Evolutionary conservation across 148 eudicot species (phyloP), one percentile per base, ranked within the genome.

Genomic region (Rhododendron ovatum): DNA sequence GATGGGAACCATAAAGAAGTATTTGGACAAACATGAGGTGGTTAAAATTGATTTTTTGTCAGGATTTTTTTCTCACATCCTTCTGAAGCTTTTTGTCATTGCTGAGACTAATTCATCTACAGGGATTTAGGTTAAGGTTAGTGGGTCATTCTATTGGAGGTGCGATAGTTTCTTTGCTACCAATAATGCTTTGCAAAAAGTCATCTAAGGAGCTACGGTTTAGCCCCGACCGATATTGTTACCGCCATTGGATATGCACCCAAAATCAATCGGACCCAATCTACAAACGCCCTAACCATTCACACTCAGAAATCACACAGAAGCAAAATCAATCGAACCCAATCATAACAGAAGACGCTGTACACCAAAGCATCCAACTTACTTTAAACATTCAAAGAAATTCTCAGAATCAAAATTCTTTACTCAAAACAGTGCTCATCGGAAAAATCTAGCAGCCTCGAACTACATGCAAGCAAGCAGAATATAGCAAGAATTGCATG

Each of bases 111-210:
- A 92, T 86, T 89, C 85, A 84, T 89, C 83, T 83, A 90, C 98
- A 97, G 99, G 98, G 98, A 84, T 97, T 91, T 93, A 95, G 93
- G 94, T 93, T 97, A 86, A 91, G 99, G 93, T 89, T 95, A 88
- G 99, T 97, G 78, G 98, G 98, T 78, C 99, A 97, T 94, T 95
- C 98, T 88, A 96, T 97, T 87, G 99, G 98, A 85, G 99, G 93
- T 77, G 95, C 99, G 37, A 95, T 88, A 51, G 98, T 95, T 81
- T 95, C 98, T 85, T 89, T 97, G 87, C 89, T 97, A 83, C 98
- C 99, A 48, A 94, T 95, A 84, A 97, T 95, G 98, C 96, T 97
- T 84, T 92, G 92, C 63, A 91, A 89, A 74, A 93, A 89, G 88
- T 90, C 98, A 39, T 83, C 69, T 7, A 84, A 86, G 84, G 98